Evolutionary conservation across 805 yeast species (phyloP).

Genomic region (Sugiyamaella lignohabitans): DNA sequence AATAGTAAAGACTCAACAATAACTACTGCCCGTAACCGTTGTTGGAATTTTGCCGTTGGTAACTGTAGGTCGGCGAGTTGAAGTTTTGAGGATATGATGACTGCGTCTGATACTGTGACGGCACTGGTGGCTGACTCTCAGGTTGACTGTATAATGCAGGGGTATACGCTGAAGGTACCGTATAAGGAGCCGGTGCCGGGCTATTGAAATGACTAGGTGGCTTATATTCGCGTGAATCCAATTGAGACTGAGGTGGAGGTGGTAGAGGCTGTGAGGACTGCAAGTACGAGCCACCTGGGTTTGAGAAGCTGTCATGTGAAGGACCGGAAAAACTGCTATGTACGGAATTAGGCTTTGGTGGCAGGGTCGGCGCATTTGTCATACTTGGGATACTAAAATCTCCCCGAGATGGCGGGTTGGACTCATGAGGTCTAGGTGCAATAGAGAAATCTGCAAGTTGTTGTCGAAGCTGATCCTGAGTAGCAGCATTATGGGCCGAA

Average conservation of each 20-base stretch:
- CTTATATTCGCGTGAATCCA: neutral
- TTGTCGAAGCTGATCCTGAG: conserved; percentile 15
- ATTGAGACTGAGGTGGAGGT: conserved; percentile 14
- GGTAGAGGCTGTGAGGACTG: conserved; percentile 9
- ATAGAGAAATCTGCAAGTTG: conserved; percentile 15
- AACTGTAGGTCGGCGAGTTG: conserved; percentile 14
- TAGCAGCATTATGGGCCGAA: neutral
- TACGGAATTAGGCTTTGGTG: too few relatives aligned
- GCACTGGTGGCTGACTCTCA: conserved; percentile 6
- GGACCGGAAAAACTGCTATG: too few relatives aligned
- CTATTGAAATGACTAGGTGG: neutral
- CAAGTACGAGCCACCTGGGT: too few relatives aligned
- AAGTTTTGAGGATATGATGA: neutral
- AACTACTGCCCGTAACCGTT: conserved; percentile 1
- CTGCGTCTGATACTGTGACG: neutral
- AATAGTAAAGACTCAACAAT: neutral
- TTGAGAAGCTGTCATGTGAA: too few relatives aligned
- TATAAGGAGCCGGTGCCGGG: conserved; percentile 12
- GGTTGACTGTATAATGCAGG: conserved; percentile 39
- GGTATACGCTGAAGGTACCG: conserved; percentile 39
- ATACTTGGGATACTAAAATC: too few relatives aligned
- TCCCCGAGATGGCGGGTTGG: too few relatives aligned
- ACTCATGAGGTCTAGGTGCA: neutral
- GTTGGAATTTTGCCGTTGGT: conserved; percentile 3
- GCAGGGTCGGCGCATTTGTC: too few relatives aligned